Evolutionary conservation across 2,329 filamentous ascomycete genomes (phyloP).

Genomic region (Hypoxylon sp.): DNA sequence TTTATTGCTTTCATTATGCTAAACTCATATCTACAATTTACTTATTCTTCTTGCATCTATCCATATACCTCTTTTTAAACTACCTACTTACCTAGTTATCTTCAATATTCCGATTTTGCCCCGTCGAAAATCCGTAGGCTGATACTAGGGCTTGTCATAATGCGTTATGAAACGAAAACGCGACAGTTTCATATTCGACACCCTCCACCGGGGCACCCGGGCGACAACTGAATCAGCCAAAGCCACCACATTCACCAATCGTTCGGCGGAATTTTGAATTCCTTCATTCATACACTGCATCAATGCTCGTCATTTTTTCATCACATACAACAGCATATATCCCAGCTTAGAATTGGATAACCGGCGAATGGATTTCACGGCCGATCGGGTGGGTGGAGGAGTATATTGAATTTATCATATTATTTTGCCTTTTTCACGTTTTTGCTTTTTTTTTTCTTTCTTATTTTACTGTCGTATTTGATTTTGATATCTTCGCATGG

Average conservation of each 20-base stretch:
- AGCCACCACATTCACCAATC: constrained; percentile 7
- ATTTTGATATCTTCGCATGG: constrained; percentile 11
- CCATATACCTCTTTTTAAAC: constrained; percentile 33
- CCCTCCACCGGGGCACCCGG: constrained; percentile 8
- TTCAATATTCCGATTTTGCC: constrained; percentile 5
- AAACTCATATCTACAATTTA: constrained; percentile 9
- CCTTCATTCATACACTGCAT: constrained; percentile 14
- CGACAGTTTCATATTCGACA: constrained; percentile 37
- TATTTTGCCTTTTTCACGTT: constrained; percentile 2
- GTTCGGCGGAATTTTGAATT: constrained; percentile 8
- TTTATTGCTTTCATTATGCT: constrained; percentile 1
- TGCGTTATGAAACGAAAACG: constrained; percentile 40
- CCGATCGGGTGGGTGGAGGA: constrained; percentile 36
- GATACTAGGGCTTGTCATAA: constrained; percentile 23
- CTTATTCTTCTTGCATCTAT: constrained; percentile 16
- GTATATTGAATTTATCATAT: constrained; percentile 34
- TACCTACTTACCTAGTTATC: constrained; percentile 4
- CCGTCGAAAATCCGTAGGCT: constrained; percentile 23
- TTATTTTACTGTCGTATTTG: constrained; percentile 1
- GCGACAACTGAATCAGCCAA: constrained; percentile 20
- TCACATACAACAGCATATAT: constrained; percentile 38
- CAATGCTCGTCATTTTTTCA: background rate
- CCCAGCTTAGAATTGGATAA: constrained; percentile 43
- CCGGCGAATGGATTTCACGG: constrained; percentile 45
- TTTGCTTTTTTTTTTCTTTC: constrained; percentile 9